A percentile compares a stretch with the other conserved stretches of the same genome.
These are phyloP conservation scores for Ceratocystis harringtonii DNA, from an alignment of 2,329 filamentous ascomycete genomes.

Conservation along the genomic window DNA sequence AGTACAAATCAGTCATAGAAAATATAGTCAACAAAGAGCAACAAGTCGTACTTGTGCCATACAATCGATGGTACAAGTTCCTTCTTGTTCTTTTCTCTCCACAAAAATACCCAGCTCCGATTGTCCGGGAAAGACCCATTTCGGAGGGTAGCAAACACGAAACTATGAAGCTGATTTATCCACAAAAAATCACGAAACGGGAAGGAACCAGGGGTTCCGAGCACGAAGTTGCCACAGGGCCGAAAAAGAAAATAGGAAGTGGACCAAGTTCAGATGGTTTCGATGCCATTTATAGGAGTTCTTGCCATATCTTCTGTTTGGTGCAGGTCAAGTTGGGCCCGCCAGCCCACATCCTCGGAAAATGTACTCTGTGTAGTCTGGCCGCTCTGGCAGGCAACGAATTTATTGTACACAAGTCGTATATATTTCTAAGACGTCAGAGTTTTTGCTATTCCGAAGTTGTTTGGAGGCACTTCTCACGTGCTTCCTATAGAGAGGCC, in stretches of 20 bases:
- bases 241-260: neutral
- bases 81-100: neutral
- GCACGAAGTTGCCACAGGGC: neutral
- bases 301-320: neutral
- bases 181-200: neutral
- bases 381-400: too few relatives aligned
- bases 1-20: neutral
- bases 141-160: neutral
- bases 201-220: conserved; percentile 3
- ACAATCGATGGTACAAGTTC: neutral
- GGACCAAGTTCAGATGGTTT: neutral
- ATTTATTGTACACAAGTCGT: too few relatives aligned
- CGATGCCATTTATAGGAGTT: neutral
- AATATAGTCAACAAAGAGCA: too few relatives aligned
- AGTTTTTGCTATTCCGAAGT: too few relatives aligned
- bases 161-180: neutral
- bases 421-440: too few relatives aligned
- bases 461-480: too few relatives aligned
- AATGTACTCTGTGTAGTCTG: too few relatives aligned
- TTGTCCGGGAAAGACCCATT: neutral
- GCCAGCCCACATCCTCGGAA: too few relatives aligned
- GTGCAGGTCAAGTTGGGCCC: neutral
- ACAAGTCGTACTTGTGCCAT: too few relatives aligned
- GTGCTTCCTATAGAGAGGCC: too few relatives aligned
- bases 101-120: neutral